Base-by-base conservation (phyloP, 352 stramenopile genomes). In the Phytophthora crassamura region DNA sequence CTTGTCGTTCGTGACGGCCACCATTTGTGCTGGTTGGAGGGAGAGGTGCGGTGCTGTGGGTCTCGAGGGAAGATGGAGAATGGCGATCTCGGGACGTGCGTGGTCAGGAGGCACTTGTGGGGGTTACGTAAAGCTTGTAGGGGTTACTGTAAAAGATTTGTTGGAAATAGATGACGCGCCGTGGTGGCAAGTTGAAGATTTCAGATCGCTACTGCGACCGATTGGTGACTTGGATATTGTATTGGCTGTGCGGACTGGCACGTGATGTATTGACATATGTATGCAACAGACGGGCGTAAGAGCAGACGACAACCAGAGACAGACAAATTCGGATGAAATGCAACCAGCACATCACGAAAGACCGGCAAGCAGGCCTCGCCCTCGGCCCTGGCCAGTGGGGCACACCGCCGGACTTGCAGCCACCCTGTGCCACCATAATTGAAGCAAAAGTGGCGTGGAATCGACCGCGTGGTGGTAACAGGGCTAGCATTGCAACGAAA, bases 1-100 rank as follows among this genome's bases (percentile, higher is more conserved):
- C 38, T 64, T 76, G 61, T 87, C 77, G 16, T 64, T 80, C 28
- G 70, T 36, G 53, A 80, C 70, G 9, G 78, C 77, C 43, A 89
- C 83, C 75, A 84, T 89, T 39, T 58, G 15, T 47, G 0, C n/a
- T 47, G 41, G 2, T 25, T 33, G 25, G 3, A 28, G 25, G 25
- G 25, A 28, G 25, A 28, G 25, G 18, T 40, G 10, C 8, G 15
- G 22, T 16, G 15, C 10, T 54, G 20, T 14, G 33, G 58, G 15
- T 61, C 34, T 74, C 30, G 60, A 59, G 43, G 64, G 52, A 64
- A 67, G 51, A 65, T 48, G 15, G 43, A 47, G 45, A 70, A 67
- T 72, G 63, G 38, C 30, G 30, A 58, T 11, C 12, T 25, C 20
- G 35, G 59, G 49, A 34, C 52, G 34, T 35, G 15, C 18, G 47